These are phyloP conservation scores for Diaporthe longicolla DNA, from an alignment of 2,329 filamentous ascomycete genomes.

Conservation along the genomic window DNA sequence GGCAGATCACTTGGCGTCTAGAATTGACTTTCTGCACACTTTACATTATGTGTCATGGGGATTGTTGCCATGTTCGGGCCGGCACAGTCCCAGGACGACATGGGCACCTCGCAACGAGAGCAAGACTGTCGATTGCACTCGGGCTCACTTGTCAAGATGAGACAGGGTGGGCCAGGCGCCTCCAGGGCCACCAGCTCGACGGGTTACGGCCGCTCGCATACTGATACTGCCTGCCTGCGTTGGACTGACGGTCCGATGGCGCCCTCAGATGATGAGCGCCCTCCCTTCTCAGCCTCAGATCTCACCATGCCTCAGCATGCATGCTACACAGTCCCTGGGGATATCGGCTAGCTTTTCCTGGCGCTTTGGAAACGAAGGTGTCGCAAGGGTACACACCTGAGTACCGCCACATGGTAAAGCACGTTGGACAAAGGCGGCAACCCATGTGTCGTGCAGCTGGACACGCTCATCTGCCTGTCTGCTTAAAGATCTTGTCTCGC, in stretches of 20 bases:
- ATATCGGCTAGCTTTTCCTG: constrained; percentile 12
- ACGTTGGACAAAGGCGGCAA: constrained; percentile 32
- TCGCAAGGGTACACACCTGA: constrained; percentile 20
- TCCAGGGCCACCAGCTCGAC: not conserved
- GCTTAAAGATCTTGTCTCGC: constrained; percentile 38
- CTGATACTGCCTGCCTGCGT: not conserved
- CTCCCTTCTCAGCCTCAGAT: constrained; percentile 29
- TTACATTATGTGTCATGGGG: too few relatives aligned
- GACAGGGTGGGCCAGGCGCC: not conserved
- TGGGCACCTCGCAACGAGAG: not conserved
- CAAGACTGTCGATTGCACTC: not conserved
- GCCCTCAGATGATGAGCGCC: constrained; percentile 11
- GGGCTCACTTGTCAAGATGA: not conserved
- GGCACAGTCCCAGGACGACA: not conserved
- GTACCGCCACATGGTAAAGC: not conserved
- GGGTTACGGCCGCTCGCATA: not conserved
- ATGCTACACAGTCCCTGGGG: not conserved
- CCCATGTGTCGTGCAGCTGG: constrained; percentile 37
- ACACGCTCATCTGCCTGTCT: constrained; percentile 23
- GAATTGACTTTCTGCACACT: not conserved
- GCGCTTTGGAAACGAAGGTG: not conserved
- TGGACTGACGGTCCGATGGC: not conserved
- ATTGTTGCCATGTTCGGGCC: too few relatives aligned
- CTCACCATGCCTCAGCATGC: constrained; percentile 23
- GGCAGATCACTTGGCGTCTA: constrained; percentile 18